Base-by-base conservation (phyloP, 1,284 basidiomycete genomes). In the Anthracocystis panici-leucophaei region DNA sequence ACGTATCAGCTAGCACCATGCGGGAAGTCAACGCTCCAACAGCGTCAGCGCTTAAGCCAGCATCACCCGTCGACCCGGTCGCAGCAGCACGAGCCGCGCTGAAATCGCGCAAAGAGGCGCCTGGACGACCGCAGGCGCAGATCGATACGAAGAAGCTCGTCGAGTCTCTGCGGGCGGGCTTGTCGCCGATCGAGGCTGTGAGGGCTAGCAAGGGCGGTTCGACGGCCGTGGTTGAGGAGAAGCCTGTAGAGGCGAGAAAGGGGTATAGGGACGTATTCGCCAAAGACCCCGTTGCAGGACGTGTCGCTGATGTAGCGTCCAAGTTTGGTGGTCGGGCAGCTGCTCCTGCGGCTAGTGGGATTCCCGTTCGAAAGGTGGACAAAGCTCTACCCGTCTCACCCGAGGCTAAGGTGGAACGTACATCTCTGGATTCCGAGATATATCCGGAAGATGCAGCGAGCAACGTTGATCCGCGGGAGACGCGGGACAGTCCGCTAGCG, bases 381-480 rank as follows among this genome's bases (percentile, higher is more conserved):
- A 66, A 59, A 14, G 41, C 58, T 7, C 51, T 65, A 0, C 57
- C 57, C 12, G 8, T 35, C 29, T 65, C 27, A 33, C 21, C 27
- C 16, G 18, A 31, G 27, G n/a, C 10, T 20, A 8, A 16, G 20
- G 5, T 8, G 14, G 5, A 40, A 18, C 14, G 21, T 0, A n/a
- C 14, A 20, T 31, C 23, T 38, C 9, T 31, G 5, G 29, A 57
- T 4, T 35, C 80, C 38, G 78, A 79, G 31, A 79, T 82, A 41
- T 79, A 79, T 44, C 80, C 80, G 1, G 80, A 82, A 49, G 80
- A 82, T 41, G 78, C 80, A 9, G 80, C 73, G 20, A 69, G 63
- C 35, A 80, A 81, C 44, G 71, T 75, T 29, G 63, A 67, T 40
- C 45, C 62, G 0, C n/a, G 45, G 27, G 63, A 67, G 38, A 38